Conservation (phyloP, 768 basidiomycete genomes). For the Imleria badia region DNA sequence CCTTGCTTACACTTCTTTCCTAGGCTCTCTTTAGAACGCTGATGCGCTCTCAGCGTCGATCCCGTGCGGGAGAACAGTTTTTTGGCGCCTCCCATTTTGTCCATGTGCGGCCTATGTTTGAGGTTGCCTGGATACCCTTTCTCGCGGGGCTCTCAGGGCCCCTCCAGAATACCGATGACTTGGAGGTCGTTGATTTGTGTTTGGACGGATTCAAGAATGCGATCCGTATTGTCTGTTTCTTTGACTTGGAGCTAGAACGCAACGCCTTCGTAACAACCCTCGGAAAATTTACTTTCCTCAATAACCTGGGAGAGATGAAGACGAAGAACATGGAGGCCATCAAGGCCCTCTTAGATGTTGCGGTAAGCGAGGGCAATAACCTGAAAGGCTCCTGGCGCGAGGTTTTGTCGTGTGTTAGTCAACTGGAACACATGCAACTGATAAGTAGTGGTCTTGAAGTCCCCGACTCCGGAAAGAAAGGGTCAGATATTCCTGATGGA, state of each 20-base stretch:
- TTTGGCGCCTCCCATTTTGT: slow-evolving; percentile 96
- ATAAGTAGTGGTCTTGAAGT: slow-evolving; percentile 90
- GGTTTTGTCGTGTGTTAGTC: slow-evolving; percentile 94
- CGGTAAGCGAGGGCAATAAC: slow-evolving; percentile 95
- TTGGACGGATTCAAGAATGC: slow-evolving; percentile 96
- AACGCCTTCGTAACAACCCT: slow-evolving; percentile 98
- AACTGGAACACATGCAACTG: slow-evolving; percentile 97
- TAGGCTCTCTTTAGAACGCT: slow-evolving; percentile 91
- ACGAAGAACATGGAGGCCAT: slow-evolving; percentile 99
- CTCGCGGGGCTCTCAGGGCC: slow-evolving; percentile 93
- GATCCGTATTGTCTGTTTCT: slow-evolving; percentile 95
- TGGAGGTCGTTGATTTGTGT: slow-evolving; percentile 88
- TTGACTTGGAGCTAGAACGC: slow-evolving; percentile 95
- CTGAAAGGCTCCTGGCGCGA: slow-evolving; percentile 97
- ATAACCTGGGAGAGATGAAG: slow-evolving; percentile 98
- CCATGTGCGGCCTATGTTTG: slow-evolving; percentile 98
- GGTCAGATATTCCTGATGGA: slow-evolving; percentile 48
- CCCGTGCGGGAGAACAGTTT: slow-evolving; percentile 80
- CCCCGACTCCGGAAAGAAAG: slow-evolving; percentile 74
- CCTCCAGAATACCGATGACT: slow-evolving; percentile 91
- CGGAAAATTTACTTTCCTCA: slow-evolving; percentile 95
- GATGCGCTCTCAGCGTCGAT: slow-evolving; percentile 88
- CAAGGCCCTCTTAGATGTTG: slow-evolving; percentile 90
- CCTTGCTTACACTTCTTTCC: background rate
- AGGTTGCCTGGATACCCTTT: slow-evolving; percentile 99